phyloP scores from a whole-genome alignment of 495 filamentous ascomycete species.

The Delitschia confertaspora region DNA sequence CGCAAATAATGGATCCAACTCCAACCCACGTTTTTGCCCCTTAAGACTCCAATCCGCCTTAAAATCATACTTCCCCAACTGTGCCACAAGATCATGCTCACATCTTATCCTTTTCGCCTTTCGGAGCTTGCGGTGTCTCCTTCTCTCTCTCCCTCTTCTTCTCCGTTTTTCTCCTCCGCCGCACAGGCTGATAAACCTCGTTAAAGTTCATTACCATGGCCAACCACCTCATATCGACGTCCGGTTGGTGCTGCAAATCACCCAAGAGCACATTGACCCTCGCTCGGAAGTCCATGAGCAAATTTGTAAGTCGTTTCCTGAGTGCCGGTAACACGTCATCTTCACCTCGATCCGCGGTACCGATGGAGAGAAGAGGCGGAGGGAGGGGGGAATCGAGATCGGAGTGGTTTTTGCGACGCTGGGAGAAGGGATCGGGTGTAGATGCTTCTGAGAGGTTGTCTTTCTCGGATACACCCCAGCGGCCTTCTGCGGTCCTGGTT shows the following conservation, averaged over 20 bases:
- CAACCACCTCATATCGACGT: constrained; percentile 90
- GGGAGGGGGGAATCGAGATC: constrained; percentile 32
- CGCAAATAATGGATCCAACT: too few relatives aligned
- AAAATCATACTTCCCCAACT: too few relatives aligned
- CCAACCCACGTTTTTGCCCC: too few relatives aligned
- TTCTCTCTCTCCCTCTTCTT: constrained; percentile 18
- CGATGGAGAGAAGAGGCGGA: constrained; percentile 20
- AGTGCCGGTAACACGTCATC: constrained; percentile 68
- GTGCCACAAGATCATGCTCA: too few relatives aligned
- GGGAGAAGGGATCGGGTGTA: constrained; percentile 10
- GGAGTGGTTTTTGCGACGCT: not conserved
- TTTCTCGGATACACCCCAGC: constrained; percentile 56
- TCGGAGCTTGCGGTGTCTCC: constrained; percentile 23
- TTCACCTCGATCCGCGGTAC: constrained; percentile 33
- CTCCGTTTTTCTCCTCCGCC: constrained; percentile 42
- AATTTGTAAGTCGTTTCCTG: constrained; percentile 56
- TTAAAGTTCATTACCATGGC: constrained; percentile 99
- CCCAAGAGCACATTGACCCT: constrained; percentile 74
- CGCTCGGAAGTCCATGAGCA: constrained; percentile 64
- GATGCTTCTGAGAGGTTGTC: constrained; percentile 35
- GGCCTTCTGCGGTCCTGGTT: constrained; percentile 50
- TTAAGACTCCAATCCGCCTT: too few relatives aligned
- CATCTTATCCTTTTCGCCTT: too few relatives aligned
- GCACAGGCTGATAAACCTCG: constrained; percentile 76
- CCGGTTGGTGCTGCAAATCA: constrained; percentile 85